Conservation (phyloP, 2,329 filamentous ascomycete species). For the Colletotrichum karsti region DNA sequence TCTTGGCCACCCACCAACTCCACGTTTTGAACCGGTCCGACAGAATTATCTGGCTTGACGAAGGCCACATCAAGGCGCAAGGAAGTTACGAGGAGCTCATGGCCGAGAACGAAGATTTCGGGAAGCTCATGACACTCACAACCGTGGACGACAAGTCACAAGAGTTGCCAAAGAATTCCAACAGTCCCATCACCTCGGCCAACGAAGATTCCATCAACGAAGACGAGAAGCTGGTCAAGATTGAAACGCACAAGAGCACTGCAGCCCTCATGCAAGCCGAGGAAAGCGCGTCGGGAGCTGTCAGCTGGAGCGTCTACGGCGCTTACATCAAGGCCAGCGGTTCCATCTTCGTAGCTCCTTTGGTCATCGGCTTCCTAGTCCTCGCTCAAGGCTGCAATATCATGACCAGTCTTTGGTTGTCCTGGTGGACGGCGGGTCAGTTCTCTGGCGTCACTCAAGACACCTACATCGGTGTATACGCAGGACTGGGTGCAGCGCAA, state of each 20-base stretch:
- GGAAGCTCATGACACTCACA: conserved; percentile 78
- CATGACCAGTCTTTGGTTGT: conserved; percentile 76
- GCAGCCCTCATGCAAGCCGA: conserved; percentile 74
- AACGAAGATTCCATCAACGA: conserved; percentile 13
- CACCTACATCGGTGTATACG: conserved; percentile 64
- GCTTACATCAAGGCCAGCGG: conserved; percentile 82
- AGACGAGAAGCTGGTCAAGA: conserved; percentile 49
- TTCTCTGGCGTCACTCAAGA: conserved; percentile 52
- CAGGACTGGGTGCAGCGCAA: conserved; percentile 75
- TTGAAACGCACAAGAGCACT: conserved; percentile 65
- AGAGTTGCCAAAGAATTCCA: background rate
- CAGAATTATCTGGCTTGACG: conserved; percentile 90
- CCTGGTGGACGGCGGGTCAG: conserved; percentile 83
- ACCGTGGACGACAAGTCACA: conserved; percentile 33
- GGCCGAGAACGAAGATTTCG: conserved; percentile 77
- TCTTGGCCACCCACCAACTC: conserved; percentile 92
- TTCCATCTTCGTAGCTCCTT: conserved; percentile 71
- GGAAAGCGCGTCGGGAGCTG: conserved; percentile 76
- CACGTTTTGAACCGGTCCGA: conserved; percentile 92
- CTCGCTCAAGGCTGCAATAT: conserved; percentile 77
- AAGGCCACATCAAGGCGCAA: conserved; percentile 81
- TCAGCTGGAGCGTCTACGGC: conserved; percentile 81
- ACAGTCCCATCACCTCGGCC: conserved; percentile 5
- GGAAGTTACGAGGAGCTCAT: conserved; percentile 92
- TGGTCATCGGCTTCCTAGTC: conserved; percentile 70